A percentile compares a stretch with the other conserved stretches of the same genome.
Conservation (phyloP, 225 moss, liverwort and hornwort genomes). For the Lunularia cruciata region DNA sequence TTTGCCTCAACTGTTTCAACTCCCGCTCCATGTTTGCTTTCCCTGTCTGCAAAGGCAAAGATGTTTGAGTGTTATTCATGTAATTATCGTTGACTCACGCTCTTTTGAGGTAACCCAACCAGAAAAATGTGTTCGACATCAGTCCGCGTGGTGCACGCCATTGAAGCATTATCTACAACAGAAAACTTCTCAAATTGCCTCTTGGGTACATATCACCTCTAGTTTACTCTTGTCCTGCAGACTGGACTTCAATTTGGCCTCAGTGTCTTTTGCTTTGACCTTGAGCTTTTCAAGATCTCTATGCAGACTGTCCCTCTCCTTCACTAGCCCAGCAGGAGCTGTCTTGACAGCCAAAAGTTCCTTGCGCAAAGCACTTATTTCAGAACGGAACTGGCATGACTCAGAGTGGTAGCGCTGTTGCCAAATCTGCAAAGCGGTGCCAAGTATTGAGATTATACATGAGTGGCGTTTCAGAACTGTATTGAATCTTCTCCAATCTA, state of each 20-base stretch:
- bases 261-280: conserved; percentile 70
- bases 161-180: too few relatives aligned
- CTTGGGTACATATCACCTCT: conserved; percentile 50
- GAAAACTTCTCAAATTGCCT: not conserved
- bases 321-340: conserved; percentile 63
- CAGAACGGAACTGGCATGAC: conserved; percentile 65
- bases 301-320: conserved; percentile 81
- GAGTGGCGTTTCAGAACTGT: too few relatives aligned
- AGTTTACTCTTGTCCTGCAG: conserved; percentile 86
- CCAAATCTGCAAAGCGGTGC: conserved; percentile 35
- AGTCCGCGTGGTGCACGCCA: too few relatives aligned
- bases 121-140: not conserved
- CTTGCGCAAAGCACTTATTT: conserved; percentile 68
- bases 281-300: conserved; percentile 78
- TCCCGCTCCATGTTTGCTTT: conserved; percentile 85
- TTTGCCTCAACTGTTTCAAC: conserved; percentile 85
- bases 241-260: conserved; percentile 84
- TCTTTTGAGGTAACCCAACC: not conserved
- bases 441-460: too few relatives aligned
- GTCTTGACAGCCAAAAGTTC: conserved; percentile 68
- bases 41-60: conserved; percentile 60
- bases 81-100: not conserved
- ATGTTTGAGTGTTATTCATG: not conserved
- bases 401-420: conserved; percentile 59
- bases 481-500: too few relatives aligned